A percentile compares a stretch with the other conserved stretches of the same genome.
These are phyloP conservation scores for Xylaria scruposa DNA, from an alignment of 495 filamentous ascomycete genomes.

Conservation along the genomic window DNA sequence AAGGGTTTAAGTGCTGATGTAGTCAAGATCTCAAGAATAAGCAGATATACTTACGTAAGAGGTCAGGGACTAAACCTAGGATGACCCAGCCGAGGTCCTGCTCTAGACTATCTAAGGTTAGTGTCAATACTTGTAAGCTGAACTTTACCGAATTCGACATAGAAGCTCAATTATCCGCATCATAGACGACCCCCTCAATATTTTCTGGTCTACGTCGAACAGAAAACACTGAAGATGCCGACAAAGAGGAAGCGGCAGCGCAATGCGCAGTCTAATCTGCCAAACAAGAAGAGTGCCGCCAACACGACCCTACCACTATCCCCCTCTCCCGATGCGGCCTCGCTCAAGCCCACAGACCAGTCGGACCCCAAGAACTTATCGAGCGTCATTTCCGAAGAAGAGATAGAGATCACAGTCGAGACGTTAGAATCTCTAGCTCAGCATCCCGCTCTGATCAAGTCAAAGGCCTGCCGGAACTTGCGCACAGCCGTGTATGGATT, in stretches of 20 bases:
- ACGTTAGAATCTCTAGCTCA: slow-evolving; percentile 47
- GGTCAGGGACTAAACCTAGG: neutral
- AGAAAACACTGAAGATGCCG: slow-evolving; percentile 25
- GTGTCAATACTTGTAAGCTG: neutral
- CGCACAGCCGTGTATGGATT: slow-evolving; percentile 55
- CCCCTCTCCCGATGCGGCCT: slow-evolving; percentile 40
- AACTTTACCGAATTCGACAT: slow-evolving; percentile 2
- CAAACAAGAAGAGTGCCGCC: slow-evolving; percentile 42
- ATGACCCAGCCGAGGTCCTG: too few species aligned
- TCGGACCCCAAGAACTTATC: slow-evolving; percentile 43
- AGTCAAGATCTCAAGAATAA: neutral
- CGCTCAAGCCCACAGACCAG: slow-evolving; percentile 9
- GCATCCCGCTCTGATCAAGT: slow-evolving; percentile 52
- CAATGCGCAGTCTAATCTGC: slow-evolving; percentile 25
- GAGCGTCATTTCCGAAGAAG: slow-evolving; percentile 48
- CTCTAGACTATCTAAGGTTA: slow-evolving; percentile 11
- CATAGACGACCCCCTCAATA: neutral
- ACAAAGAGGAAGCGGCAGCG: slow-evolving; percentile 36
- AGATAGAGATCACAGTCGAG: slow-evolving; percentile 55
- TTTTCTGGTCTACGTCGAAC: neutral
- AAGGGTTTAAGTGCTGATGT: too few species aligned
- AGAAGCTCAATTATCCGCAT: neutral
- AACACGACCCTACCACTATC: slow-evolving; percentile 32
- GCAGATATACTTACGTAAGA: neutral
- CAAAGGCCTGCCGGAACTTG: slow-evolving; percentile 54